A percentile compares a stretch with the other conserved stretches of the same genome.
phyloP scores from a whole-genome alignment of 148 eudicot species.

The Fagopyrum esculentum region DNA sequence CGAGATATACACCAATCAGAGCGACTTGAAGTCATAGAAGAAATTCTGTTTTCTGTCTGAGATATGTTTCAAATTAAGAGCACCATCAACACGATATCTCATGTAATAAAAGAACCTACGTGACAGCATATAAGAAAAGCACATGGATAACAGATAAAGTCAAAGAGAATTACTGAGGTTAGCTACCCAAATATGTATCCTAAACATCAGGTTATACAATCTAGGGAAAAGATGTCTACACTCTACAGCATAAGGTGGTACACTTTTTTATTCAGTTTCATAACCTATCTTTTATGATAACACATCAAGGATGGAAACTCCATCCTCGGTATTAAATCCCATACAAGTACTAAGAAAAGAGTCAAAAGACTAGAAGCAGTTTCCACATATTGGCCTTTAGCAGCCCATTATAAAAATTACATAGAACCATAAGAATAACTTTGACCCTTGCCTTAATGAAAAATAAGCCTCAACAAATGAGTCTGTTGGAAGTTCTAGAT shows the following conservation, averaged over 20 bases:
- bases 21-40: constrained; percentile 86
- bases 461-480: not conserved
- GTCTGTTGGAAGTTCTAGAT: not conserved
- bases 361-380: not conserved
- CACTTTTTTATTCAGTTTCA: not conserved
- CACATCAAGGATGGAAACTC: not conserved
- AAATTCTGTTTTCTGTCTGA: constrained; percentile 83
- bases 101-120: not conserved
- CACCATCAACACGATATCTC: not conserved
- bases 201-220: not conserved
- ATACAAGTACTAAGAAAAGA: not conserved
- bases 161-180: not conserved
- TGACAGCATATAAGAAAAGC: no score
- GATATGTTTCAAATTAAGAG: constrained; percentile 8
- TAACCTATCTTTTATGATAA: not conserved
- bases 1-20: constrained; percentile 99
- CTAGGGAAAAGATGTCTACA: not conserved
- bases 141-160: not conserved
- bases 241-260: not conserved
- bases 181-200: not conserved
- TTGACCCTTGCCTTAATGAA: not conserved
- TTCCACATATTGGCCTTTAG: not conserved
- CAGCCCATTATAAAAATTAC: not conserved
- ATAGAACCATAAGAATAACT: not conserved
- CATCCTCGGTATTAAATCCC: not conserved